Base-by-base conservation (phyloP, 2,329 filamentous ascomycete species). In the Colletotrichum falcatum region DNA sequence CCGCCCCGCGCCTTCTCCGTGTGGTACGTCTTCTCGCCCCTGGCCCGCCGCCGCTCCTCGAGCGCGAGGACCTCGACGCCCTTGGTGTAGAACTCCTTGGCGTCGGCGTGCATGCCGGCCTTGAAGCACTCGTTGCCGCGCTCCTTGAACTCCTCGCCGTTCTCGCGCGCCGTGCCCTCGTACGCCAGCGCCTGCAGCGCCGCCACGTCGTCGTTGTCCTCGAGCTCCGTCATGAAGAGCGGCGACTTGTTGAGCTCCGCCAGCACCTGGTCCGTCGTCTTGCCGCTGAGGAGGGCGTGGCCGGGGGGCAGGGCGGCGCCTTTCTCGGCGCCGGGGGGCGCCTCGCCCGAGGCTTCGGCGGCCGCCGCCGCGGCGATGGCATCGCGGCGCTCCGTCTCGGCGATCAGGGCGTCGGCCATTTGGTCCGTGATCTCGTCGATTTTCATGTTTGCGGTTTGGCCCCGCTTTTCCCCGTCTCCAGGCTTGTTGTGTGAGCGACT, bases 211-310 rank as follows among this genome's bases (percentile, higher is more conserved):
- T 92, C 86, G 77, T 97, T 97, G 73, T 95, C 91, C 74, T 97
- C 92, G 42, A 98, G 86, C 74, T 93, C 91, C 37, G 94, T 98
- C 96, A 99, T 99, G 86, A 99, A 99, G 46, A 99, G 87, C 8
- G 96, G 96, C 39, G 85, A 88, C 78, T 85, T 85, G 79, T 89
- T 88, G 51, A 90, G 81, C 59, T 90, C 88, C 12, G 84, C 85
- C 66, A 86, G 79, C 42, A 89, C 84, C 75, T 90, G 87, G 46
- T 88, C 87, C 3, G 86, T 81, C 5, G 87, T 85, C 79, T 85
- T 87, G 75, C 82, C 77, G 58, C 55, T 62, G 7, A 62, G 67
- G 1, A 70, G 53, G 28, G 81, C 80, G 65, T 83, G 79, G 4
- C 77, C 81, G 0, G 86, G 85, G 3, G 87, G 85, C 30, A 88